These are phyloP conservation scores for Phytomonas sp. DNA, from an alignment of 208 protist species.

Conservation along the genomic window DNA sequence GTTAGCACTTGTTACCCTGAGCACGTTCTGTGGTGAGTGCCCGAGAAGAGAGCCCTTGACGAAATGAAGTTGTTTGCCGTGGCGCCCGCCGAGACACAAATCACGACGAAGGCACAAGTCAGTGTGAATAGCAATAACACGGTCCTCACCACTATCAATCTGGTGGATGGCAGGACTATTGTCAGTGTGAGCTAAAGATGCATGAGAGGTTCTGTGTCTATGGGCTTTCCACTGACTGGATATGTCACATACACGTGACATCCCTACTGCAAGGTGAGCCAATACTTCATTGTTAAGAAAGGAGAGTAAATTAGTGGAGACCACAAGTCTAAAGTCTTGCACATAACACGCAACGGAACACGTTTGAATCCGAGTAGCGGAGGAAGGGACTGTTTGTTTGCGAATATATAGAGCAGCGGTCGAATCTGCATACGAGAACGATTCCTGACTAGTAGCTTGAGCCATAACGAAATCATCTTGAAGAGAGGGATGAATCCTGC, in stretches of 20 bases:
- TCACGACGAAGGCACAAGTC: not conserved
- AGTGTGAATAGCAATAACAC: not conserved
- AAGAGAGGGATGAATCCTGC: not conserved
- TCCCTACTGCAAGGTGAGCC: not conserved
- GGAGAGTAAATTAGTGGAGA: not conserved
- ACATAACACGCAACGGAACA: not conserved
- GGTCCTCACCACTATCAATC: not conserved
- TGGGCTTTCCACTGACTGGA: not conserved
- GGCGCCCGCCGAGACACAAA: not conserved
- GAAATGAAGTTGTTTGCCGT: not conserved
- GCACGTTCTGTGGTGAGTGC: conserved; percentile 14
- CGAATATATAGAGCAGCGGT: not conserved
- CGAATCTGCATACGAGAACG: not conserved
- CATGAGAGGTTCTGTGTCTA: not conserved
- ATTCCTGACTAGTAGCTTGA: not conserved
- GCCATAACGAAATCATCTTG: not conserved
- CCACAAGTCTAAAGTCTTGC: not conserved
- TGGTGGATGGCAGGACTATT: not conserved
- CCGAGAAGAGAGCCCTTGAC: not conserved
- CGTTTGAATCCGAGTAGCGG: not conserved
- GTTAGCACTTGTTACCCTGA: conserved; percentile 28
- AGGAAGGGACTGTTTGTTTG: not conserved
- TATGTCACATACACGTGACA: not conserved
- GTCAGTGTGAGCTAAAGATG: not conserved
- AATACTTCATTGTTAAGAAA: not conserved